Conservation (phyloP, 495 filamentous ascomycete species). For the Penicillium cataractarum region DNA sequence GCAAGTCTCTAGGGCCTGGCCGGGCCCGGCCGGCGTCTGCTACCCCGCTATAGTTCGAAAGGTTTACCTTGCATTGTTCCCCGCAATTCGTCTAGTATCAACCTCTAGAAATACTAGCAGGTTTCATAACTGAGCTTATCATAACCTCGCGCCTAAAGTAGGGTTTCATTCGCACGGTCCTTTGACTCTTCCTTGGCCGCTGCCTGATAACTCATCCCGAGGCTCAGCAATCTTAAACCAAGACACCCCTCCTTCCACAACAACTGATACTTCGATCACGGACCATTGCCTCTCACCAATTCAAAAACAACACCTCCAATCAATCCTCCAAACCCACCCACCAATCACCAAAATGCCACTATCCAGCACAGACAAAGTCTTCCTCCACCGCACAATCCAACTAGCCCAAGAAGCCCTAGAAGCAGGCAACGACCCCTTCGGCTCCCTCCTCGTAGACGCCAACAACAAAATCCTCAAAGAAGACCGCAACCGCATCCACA, state of each 20-base stretch:
- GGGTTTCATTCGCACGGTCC: not conserved
- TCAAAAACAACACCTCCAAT: no score
- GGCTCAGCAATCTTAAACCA: not conserved
- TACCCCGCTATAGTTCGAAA: not conserved
- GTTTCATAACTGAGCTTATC: not conserved
- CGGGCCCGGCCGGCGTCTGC: not conserved
- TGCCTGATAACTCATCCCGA: not conserved
- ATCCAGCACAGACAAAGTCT: conserved; percentile 14
- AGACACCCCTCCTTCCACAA: no score
- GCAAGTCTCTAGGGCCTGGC: not conserved
- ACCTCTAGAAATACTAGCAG: no score
- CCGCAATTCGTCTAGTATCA: not conserved
- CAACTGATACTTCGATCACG: not conserved
- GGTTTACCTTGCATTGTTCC: not conserved
- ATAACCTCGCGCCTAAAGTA: not conserved
- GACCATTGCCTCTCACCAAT: not conserved
- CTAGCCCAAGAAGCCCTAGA: conserved; percentile 34
- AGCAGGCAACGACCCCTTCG: conserved; percentile 39
- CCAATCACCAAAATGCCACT: conserved; percentile 14
- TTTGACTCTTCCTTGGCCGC: no score
- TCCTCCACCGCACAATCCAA: conserved; percentile 26
- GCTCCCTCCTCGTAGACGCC: conserved; percentile 22
- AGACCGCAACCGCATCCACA: conserved; percentile 23
- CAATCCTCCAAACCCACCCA: no score
- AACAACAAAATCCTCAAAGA: conserved; percentile 17